Conservation (phyloP, 257 asterid genomes). For the Primulina tabacum region DNA sequence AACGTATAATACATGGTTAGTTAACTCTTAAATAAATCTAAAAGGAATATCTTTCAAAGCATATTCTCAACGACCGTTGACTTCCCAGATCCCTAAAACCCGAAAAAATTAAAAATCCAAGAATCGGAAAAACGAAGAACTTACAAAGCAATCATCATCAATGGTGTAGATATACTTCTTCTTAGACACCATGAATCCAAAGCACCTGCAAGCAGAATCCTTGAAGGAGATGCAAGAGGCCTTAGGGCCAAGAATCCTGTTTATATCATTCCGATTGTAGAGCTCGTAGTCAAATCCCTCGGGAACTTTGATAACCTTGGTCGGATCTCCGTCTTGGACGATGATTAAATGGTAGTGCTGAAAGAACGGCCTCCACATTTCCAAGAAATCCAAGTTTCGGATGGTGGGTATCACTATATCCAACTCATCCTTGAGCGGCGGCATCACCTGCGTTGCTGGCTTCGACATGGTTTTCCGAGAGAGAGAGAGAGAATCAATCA, state of each 20-base stretch:
- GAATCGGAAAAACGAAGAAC: constrained; percentile 8
- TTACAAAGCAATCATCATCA: constrained; percentile 58
- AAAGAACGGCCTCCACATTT: constrained; percentile 50
- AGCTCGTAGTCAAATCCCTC: constrained; percentile 52
- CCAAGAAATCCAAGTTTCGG: constrained; percentile 45
- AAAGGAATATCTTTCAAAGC: constrained; percentile 22
- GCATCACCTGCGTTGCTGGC: constrained; percentile 36
- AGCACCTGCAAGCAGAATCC: constrained; percentile 57
- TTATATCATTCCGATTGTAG: constrained; percentile 48
- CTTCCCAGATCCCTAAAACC: constrained; percentile 32
- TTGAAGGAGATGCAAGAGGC: constrained; percentile 57
- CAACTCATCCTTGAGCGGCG: constrained; percentile 45
- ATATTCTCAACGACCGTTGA: constrained; percentile 30
- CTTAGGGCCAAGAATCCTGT: constrained; percentile 50
- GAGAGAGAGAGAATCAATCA: not conserved
- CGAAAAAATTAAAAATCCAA: not conserved
- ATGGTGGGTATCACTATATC: constrained; percentile 52
- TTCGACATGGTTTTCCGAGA: constrained; percentile 29
- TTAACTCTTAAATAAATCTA: not conserved
- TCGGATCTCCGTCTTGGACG: constrained; percentile 49
- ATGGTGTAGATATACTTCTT: constrained; percentile 58
- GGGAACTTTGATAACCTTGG: constrained; percentile 35
- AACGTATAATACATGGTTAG: not conserved
- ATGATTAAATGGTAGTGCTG: constrained; percentile 49
- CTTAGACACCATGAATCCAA: constrained; percentile 50